Evolutionary conservation across 106 monocot species (phyloP), one percentile per base, ranked within the genome.

Genomic region (Gastrodia elata): DNA sequence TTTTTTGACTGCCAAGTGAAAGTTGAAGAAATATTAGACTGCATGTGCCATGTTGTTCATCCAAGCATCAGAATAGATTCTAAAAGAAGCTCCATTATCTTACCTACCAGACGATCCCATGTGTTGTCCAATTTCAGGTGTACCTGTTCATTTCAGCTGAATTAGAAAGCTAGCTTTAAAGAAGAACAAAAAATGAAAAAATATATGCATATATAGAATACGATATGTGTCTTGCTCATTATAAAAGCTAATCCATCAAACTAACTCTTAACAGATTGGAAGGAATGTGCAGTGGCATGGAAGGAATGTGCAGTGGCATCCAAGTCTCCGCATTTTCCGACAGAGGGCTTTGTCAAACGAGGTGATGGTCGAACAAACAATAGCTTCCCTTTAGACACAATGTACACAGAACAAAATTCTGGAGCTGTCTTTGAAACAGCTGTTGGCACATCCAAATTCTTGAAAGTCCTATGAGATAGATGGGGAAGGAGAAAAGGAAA

Each of bases 381-480:
- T 49, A 86, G 61, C 75, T 82, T 89, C 68, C 89, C 89, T 68
- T 89, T 89, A 24, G 89, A 78, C 78, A 89, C 82, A 64, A 89
- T 72, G 72, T 82, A 89, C 15, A 89, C 71, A 11, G 81, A 79
- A 38, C 89, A 89, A 65, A 77, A 86, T 36, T 80, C 83, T 32
- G 89, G 89, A 39, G 81, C 81, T 52, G 16, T 24, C 65, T 83
- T 89, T 26, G 77, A 83, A 75, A 89, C 83, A 73, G 80, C 39
- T 32, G 74, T 76, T 13, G 89, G 89, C 9, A 86, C 81, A 75
- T 89, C 86, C 24, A 74, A 13, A 33, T 55, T 42, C 71, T 48
- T 74, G 70, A 89, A 81, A 58, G 89, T 79, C 68, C 89, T 89
- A 74, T 9, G 39, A 44, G 55, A 71, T 27, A 14, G 65, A 38